Evolutionary conservation across 768 basidiomycete species (phyloP).

Genomic region (Chalciporus sphaerocephalus): DNA sequence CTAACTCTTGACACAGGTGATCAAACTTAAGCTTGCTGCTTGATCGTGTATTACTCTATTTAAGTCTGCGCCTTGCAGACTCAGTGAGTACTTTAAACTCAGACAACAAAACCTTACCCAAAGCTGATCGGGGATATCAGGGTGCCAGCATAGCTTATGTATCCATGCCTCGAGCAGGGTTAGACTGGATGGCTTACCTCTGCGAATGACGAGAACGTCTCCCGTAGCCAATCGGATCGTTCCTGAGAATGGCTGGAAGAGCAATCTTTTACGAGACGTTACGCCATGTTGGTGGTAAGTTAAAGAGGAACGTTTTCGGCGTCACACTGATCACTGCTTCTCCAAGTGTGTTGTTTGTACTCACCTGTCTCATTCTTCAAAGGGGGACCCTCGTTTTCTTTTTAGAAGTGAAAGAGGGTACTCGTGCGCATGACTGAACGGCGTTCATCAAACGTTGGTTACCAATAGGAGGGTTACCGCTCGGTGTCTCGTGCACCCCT

Average conservation of each 20-base stretch:
- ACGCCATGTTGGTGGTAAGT: slow-evolving; percentile 6
- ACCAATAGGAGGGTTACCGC: slow-evolving; percentile 1
- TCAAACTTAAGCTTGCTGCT: slow-evolving; percentile 22
- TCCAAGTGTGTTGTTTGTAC: neutral
- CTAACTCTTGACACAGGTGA: slow-evolving; percentile 1
- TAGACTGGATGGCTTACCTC: no score
- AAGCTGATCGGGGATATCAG: slow-evolving; percentile 8
- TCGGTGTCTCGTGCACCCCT: slow-evolving; percentile 11
- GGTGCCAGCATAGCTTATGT: slow-evolving; percentile 10
- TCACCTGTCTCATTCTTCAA: neutral
- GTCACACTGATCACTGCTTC: slow-evolving; percentile 4
- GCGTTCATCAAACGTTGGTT: slow-evolving; percentile 5
- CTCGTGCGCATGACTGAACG: neutral
- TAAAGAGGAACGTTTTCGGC: neutral
- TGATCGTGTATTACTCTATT: slow-evolving; percentile 19
- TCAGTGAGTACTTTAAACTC: slow-evolving; percentile 14
- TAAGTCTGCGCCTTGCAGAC: neutral
- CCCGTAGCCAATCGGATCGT: slow-evolving; percentile 1
- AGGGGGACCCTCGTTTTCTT: slow-evolving; percentile 5
- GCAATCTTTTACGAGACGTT: slow-evolving; percentile 10
- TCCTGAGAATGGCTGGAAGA: neutral
- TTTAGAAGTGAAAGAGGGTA: neutral
- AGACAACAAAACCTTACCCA: slow-evolving; percentile 9
- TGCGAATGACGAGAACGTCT: neutral
- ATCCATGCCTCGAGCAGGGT: neutral